phyloP scores from a whole-genome alignment of 257 asterid species.

The Agastache rugosa region DNA sequence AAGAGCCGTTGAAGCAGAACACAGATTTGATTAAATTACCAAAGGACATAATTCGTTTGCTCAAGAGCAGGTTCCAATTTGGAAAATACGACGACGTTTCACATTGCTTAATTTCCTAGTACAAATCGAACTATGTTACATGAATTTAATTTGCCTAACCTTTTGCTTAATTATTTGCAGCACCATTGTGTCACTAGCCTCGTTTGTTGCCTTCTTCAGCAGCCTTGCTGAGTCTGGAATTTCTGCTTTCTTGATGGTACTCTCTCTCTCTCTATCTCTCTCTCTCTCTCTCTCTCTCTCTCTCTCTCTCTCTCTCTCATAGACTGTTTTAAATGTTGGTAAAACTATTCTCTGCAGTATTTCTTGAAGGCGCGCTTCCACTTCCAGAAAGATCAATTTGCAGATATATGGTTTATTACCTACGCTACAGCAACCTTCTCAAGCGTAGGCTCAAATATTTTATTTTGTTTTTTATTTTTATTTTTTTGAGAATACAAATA shows the following conservation, averaged over 20 bases:
- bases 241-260: conserved; percentile 58
- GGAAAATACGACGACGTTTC: neutral
- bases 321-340: too few species aligned
- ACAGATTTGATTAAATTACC: conserved; percentile 37
- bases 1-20: conserved; percentile 14
- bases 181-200: conserved; percentile 51
- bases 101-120: neutral
- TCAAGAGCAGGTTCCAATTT: conserved; percentile 49
- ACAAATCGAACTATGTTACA: neutral
- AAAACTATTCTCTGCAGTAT: conserved; percentile 50
- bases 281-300: neutral
- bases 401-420: conserved; percentile 62
- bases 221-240: conserved; percentile 73
- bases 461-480: too few species aligned
- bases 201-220: conserved; percentile 62
- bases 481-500: too few species aligned
- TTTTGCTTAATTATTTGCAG: conserved; percentile 43
- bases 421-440: conserved; percentile 62
- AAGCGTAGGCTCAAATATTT: conserved; percentile 44
- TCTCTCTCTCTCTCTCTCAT: neutral
- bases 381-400: conserved; percentile 63
- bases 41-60: conserved; percentile 50
- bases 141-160: neutral
- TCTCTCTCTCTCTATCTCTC: conserved; percentile 10
- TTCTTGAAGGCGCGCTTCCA: conserved; percentile 67